Conservation (phyloP, 768 basidiomycete genomes). For the Amanita thiersii region DNA sequence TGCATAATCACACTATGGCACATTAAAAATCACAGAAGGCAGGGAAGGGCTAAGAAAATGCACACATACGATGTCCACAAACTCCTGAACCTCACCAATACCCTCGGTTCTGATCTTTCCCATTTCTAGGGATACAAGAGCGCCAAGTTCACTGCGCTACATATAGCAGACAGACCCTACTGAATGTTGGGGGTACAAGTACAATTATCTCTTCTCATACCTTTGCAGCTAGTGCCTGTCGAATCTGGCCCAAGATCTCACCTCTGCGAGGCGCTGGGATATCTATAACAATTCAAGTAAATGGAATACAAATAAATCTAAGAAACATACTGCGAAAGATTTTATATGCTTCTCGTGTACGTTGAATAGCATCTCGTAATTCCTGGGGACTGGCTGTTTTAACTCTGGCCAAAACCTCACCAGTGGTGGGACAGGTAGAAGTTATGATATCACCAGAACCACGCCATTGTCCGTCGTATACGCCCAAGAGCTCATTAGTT, state of each 20-base stretch:
- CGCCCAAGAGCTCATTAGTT: conserved; percentile 54
- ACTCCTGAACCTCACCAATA: conserved; percentile 90
- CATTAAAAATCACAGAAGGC: conserved; percentile 7
- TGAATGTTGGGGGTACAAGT: conserved; percentile 3
- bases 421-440: conserved; percentile 81
- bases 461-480: conserved; percentile 79
- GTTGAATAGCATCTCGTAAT: conserved; percentile 57
- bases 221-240: conserved; percentile 74
- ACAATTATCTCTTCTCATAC: conserved; percentile 29
- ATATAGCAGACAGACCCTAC: conserved; percentile 9
- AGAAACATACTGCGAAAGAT: conserved; percentile 45
- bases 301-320: background rate
- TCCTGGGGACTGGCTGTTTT: conserved; percentile 69
- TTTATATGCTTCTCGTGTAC: conserved; percentile 65
- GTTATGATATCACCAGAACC: conserved; percentile 65
- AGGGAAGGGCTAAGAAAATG: conserved; percentile 4
- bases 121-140: conserved; percentile 82
- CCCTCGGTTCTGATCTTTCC: conserved; percentile 90
- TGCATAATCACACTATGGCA: conserved; percentile 81
- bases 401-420: conserved; percentile 73
- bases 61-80: conserved; percentile 74
- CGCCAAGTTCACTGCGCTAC: conserved; percentile 72
- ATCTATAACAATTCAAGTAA: conserved; percentile 17
- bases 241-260: conserved; percentile 81
- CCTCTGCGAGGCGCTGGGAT: conserved; percentile 86